These are phyloP conservation scores for carrot (Daucus carota) DNA, from an alignment of 129 eudicot species.

Conservation along the genomic window DNA sequence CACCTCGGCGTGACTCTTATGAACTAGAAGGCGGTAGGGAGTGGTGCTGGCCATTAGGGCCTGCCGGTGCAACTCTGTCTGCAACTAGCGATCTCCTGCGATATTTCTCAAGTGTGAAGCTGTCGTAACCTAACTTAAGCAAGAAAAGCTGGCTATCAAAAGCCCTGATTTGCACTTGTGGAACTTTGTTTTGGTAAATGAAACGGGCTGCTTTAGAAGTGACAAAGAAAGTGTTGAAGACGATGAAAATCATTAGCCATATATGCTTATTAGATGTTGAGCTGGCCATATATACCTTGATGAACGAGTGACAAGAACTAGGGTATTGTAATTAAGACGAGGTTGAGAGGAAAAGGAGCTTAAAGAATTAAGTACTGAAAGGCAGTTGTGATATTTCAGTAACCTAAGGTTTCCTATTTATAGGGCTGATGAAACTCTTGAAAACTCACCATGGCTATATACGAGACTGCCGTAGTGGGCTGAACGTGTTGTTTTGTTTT, in stretches of 20 bases:
- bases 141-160: not conserved
- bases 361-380: not conserved
- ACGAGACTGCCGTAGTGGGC: conserved; percentile 2
- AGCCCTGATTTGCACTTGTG: not conserved
- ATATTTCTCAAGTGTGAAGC: not conserved
- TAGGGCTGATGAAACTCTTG: not conserved
- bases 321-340: not conserved
- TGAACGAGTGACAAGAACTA: not conserved
- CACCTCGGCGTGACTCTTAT: not conserved
- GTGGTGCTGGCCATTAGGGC: conserved; percentile 16
- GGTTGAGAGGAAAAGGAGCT: not conserved
- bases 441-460: not conserved
- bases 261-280: not conserved
- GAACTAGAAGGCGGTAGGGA: conserved; percentile 5
- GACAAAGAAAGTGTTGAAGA: conserved; percentile 2
- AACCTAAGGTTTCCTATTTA: not conserved
- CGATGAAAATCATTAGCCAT: not conserved
- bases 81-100: conserved; percentile 5
- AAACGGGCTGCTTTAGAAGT: conserved; percentile 6
- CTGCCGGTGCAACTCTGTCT: conserved; percentile 10
- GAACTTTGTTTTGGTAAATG: not conserved
- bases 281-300: conserved; percentile 5
- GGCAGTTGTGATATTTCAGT: not conserved
- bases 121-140: not conserved
- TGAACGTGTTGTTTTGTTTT: conserved; percentile 1